Base-by-base conservation (phyloP, 2,329 filamentous ascomycete species). In the Arthrobotrys conoides region DNA sequence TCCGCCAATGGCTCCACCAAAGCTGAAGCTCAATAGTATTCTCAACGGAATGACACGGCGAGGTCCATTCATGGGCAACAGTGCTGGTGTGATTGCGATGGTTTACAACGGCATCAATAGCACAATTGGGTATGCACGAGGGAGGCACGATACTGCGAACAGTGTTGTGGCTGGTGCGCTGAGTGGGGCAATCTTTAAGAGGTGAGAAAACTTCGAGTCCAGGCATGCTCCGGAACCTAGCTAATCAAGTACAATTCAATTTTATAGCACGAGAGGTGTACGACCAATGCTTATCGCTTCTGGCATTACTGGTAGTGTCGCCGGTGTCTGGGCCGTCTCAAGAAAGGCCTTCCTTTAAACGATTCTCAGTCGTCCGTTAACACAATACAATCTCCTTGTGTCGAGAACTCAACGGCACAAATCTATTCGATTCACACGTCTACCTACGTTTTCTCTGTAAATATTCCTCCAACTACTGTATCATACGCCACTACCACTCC, bases 61-160 rank as follows among this genome's bases (percentile, higher is more conserved):
- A 85, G 96, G 96, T 2, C 96, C 96, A 12, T 99, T 97, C 86
- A 85, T 99, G 82, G 96, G 96, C 51, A 99, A 99, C 87, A 97
- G 93, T 36, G 95, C 95, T 0, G 96, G 94, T 83, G 95, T 98
- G 38, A 91, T 99, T 68, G 96, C 96, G 38, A 94, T 99, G 88
- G 90, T 94, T 67, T 99, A 99, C 86, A 99, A 98, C 86, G 92
- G 93, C 70, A 88, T 96, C 85, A 97, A 97, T 87, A 96, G 93
- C 36, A 90, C 90, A 71, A 90, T 97, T 79, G 94, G 93, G 46
- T 90, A 92, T 82, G 84, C 91, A 80, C 88, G 94, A 79, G 93
- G 93, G 80, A 93, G 93, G 86, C 94, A 97, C 82, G 96, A 99
- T 84, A 89, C 93, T 2, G 89, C 91, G 75, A 99, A 99, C 87